A percentile compares a stretch with the other conserved stretches of the same genome.
phyloP scores from a whole-genome alignment of 2,329 filamentous ascomycete genomes.

The Penicillium sp. region DNA sequence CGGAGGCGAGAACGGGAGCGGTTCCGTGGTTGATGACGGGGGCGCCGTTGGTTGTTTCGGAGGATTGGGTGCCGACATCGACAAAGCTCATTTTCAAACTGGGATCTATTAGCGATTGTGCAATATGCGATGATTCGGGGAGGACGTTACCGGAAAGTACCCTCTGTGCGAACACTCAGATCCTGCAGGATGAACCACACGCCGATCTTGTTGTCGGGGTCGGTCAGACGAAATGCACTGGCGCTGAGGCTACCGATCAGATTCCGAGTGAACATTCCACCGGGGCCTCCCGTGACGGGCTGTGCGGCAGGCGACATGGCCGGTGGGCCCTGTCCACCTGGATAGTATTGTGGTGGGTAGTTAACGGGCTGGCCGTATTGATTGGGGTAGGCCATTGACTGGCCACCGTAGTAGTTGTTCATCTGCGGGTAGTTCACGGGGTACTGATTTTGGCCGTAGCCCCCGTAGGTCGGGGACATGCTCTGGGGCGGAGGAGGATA shows the following conservation, averaged over 20 bases:
- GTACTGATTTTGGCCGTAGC: slow-evolving; percentile 43
- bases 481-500: slow-evolving; percentile 59
- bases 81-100: slow-evolving; percentile 76
- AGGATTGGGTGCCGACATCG: slow-evolving; percentile 66
- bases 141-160: slow-evolving; percentile 74
- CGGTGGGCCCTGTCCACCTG: slow-evolving; percentile 35
- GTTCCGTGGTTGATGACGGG: slow-evolving; percentile 69
- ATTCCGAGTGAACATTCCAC: slow-evolving; percentile 91
- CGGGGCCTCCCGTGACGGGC: slow-evolving; percentile 51
- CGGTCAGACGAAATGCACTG: slow-evolving; percentile 80
- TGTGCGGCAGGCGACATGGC: slow-evolving; percentile 40
- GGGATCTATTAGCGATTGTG: neutral
- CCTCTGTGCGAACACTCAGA: slow-evolving; percentile 89
- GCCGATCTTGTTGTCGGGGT: slow-evolving; percentile 76
- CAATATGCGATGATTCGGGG: neutral
- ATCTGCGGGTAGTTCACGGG: slow-evolving; percentile 39
- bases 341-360: slow-evolving; percentile 33
- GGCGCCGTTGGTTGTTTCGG: slow-evolving; percentile 41
- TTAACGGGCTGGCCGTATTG: slow-evolving; percentile 33
- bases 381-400: slow-evolving; percentile 38
- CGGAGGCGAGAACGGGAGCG: slow-evolving; percentile 79
- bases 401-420: slow-evolving; percentile 38
- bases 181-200: slow-evolving; percentile 98
- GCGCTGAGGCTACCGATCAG: slow-evolving; percentile 89
- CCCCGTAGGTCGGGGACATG: slow-evolving; percentile 37